Evolutionary conservation across 2,329 filamentous ascomycete genomes (phyloP).

Genomic region (Endoconidiophora laricicola): DNA sequence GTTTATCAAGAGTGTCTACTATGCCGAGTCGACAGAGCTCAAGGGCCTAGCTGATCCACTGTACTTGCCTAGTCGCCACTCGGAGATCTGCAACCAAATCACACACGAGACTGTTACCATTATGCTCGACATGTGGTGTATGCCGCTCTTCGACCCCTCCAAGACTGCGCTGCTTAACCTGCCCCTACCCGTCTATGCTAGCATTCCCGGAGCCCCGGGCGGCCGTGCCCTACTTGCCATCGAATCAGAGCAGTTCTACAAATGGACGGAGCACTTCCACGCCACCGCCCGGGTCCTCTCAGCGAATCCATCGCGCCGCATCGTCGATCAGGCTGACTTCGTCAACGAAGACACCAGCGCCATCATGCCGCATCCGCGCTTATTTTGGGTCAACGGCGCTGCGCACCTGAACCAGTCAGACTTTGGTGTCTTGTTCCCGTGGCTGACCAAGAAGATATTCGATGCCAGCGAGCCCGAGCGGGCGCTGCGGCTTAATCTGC

Average conservation of each 20-base stretch:
- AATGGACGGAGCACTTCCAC: conserved; percentile 58
- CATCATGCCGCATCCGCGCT: conserved; percentile 37
- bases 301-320: conserved; percentile 29
- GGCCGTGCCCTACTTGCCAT: conserved; percentile 50
- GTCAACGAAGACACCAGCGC: conserved; percentile 2
- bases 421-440: conserved; percentile 69
- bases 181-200: conserved; percentile 53
- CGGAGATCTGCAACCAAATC: conserved; percentile 46
- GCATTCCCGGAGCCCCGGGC: conserved; percentile 31
- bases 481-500: conserved; percentile 39
- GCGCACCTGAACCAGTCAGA: conserved; percentile 73
- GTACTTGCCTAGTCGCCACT: conserved; percentile 39
- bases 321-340: conserved; percentile 26
- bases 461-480: conserved; percentile 40
- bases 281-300: conserved; percentile 51
- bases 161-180: conserved; percentile 50
- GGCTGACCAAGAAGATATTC: conserved; percentile 43
- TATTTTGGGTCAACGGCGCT: conserved; percentile 59
- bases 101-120: conserved; percentile 49
- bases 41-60: conserved; percentile 37
- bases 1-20: conserved; percentile 64
- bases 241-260: conserved; percentile 61
- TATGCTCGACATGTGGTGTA: conserved; percentile 67
- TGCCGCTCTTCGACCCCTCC: conserved; percentile 48
- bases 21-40: conserved; percentile 34